Evolutionary conservation across 768 basidiomycete genomes (phyloP), one percentile per base, ranked within the genome.

Genomic region (Hygrophorus russula): DNA sequence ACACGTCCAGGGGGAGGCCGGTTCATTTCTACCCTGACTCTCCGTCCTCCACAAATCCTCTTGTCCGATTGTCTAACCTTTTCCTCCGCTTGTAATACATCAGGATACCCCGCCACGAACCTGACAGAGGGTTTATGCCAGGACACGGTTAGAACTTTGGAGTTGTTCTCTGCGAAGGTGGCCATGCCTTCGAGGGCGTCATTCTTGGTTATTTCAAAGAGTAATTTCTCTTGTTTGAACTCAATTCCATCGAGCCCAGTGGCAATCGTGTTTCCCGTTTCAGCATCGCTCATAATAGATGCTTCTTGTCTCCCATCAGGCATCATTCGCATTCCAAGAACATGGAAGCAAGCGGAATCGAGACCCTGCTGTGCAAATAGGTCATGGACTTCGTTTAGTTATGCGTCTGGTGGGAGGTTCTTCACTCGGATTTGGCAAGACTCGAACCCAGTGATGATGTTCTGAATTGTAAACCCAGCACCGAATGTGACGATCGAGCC

Each of bases 121-220:
- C 65, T 56, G 4, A 53, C 52, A n/a, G 69, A 71, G 1, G 77
- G 76, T 0, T 59, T 56, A 5, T 56, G 62, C 74, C 78, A 82
- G 9, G 65, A 68, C 35, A 80, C 63, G 0, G 65, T 67, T 39
- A 80, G 51, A 30, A 65, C 59, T 10, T 74, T 61, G 3, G 55
- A 36, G 20, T 62, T 60, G 2, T 58, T 58, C 4, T 49, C 49
- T 2, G 59, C 50, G 7, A 56, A 59, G 14, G 55, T 57, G 9
- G 52, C 67, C 74, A 76, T 74, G 5, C 65, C 62, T 31, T 64
- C 64, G 10, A 61, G 46, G 41, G 58, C 59, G 28, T 61, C 59
- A 38, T 64, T 67, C 30, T 67, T 54, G 34, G 60, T 58, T 24
- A 71, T 58, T 49, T 70, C 68, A 32, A 78, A 67, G 6, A 50